Evolutionary conservation across 169 alveolate species (phyloP).

Genomic region (Plasmodium inui): DNA sequence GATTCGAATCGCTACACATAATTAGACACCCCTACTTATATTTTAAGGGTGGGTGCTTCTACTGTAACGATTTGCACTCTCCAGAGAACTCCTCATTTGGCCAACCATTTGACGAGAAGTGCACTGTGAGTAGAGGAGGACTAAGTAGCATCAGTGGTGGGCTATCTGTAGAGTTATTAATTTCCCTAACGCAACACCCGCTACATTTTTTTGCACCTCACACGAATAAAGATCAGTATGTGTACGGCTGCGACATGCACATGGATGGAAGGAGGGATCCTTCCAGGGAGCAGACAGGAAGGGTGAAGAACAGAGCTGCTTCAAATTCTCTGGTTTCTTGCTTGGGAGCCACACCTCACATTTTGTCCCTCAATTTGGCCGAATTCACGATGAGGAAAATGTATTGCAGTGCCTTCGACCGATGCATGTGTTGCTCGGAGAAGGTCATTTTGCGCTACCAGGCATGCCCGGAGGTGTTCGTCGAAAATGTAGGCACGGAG

Average conservation of each 20-base stretch:
- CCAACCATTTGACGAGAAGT: slow-evolving; percentile 82
- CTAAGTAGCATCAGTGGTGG: slow-evolving; percentile 82
- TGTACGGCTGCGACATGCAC: not conserved
- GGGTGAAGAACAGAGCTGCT: not conserved
- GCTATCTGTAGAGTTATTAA: slow-evolving; percentile 78
- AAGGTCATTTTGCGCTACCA: slow-evolving; percentile 56
- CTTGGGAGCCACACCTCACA: slow-evolving; percentile 84
- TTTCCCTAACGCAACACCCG: slow-evolving; percentile 82
- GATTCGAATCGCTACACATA: slow-evolving; percentile 80
- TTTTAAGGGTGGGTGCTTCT: slow-evolving; percentile 82
- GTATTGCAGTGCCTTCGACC: slow-evolving; percentile 76
- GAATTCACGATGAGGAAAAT: slow-evolving; percentile 69
- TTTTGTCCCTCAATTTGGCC: slow-evolving; percentile 77
- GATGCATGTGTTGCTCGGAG: slow-evolving; percentile 83
- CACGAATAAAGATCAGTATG: slow-evolving; percentile 36
- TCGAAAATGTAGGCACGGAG: slow-evolving; percentile 56
- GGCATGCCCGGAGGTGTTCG: slow-evolving; percentile 47
- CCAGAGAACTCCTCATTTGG: slow-evolving; percentile 50
- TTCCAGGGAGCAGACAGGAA: not conserved
- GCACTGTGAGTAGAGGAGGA: slow-evolving; percentile 82
- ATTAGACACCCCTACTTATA: slow-evolving; percentile 81
- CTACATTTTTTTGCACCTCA: slow-evolving; percentile 79
- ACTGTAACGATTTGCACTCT: slow-evolving; percentile 81
- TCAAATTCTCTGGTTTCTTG: slow-evolving; percentile 69
- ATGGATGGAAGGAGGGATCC: not conserved